Percentiles rank a stretch among this genome's conserved stretches.
Conservation (phyloP, 352 stramenopile species). For the Peronosclerospora sorghi region DNA sequence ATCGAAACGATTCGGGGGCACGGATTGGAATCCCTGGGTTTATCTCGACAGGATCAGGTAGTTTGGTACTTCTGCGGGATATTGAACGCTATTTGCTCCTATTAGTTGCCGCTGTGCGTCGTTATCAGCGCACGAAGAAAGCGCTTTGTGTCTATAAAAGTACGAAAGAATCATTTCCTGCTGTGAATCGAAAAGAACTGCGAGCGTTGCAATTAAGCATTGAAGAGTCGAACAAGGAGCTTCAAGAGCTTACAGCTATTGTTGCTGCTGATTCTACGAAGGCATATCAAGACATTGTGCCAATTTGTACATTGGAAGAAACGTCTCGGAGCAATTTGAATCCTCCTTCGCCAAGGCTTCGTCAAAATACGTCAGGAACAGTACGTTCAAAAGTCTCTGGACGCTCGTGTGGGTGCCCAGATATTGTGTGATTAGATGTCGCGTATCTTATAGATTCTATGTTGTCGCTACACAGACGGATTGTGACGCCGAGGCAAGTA, state of each 20-base stretch:
- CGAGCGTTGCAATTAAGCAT: conserved; percentile 20
- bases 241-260: conserved; percentile 14
- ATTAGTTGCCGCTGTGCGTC: conserved; percentile 20
- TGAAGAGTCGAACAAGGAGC: conserved; percentile 22
- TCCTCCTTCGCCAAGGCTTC: background rate
- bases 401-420: conserved; percentile 2
- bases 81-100: conserved; percentile 21
- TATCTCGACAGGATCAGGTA: conserved; percentile 12
- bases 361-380: conserved; percentile 4
- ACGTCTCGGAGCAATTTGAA: background rate
- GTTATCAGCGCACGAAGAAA: conserved; percentile 16
- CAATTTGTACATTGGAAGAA: background rate
- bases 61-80: conserved; percentile 17
- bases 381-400: conserved; percentile 13
- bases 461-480: conserved; percentile 13
- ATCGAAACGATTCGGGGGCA: conserved; percentile 14
- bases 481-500: conserved; percentile 1
- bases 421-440: conserved; percentile 2
- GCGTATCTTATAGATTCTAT: conserved; percentile 6
- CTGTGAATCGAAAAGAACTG: conserved; percentile 10
- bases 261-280: conserved; percentile 5
- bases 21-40: conserved; percentile 20
- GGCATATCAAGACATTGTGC: background rate
- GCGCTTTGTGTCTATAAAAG: background rate
- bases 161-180: background rate